Percentiles rank a stretch among this genome's conserved stretches.
Evolutionary conservation across 345 rosid genomes (phyloP).

Genomic region (Luvunga scandens): DNA sequence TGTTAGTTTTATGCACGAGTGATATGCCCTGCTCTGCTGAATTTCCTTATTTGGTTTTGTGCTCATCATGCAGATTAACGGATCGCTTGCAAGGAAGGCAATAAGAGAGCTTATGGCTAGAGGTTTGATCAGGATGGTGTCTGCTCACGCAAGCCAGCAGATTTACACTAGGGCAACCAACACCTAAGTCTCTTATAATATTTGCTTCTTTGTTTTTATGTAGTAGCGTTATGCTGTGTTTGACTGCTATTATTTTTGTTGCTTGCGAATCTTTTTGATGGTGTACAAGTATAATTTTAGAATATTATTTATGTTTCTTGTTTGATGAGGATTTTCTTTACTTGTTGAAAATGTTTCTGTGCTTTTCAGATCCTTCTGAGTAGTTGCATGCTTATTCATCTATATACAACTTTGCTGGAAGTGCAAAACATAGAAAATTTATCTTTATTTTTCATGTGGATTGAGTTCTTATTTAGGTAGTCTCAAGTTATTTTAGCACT

Average conservation of each 20-base stretch:
- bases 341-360: neutral
- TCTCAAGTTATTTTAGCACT: neutral
- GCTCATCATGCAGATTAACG: conserved; percentile 14
- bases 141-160: conserved; percentile 40
- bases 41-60: neutral
- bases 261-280: neutral
- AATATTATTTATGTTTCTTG: neutral
- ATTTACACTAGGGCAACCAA: conserved; percentile 39
- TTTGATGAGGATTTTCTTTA: neutral
- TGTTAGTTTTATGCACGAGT: too few species aligned
- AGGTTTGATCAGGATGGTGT: conserved; percentile 38
- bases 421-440: neutral
- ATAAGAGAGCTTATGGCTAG: conserved; percentile 37
- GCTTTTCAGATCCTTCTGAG: neutral
- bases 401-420: neutral
- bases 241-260: neutral
- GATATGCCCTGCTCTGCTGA: neutral
- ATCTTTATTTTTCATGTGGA: neutral
- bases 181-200: conserved; percentile 13
- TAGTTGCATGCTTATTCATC: neutral
- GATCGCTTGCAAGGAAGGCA: conserved; percentile 38
- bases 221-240: neutral
- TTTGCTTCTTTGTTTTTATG: neutral
- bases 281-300: neutral
- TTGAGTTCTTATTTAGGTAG: neutral